Percentiles rank a stretch among this genome's conserved stretches.
phyloP scores from a whole-genome alignment of 176 grass and related monocot species.

The Bothriochloa decipiens region DNA sequence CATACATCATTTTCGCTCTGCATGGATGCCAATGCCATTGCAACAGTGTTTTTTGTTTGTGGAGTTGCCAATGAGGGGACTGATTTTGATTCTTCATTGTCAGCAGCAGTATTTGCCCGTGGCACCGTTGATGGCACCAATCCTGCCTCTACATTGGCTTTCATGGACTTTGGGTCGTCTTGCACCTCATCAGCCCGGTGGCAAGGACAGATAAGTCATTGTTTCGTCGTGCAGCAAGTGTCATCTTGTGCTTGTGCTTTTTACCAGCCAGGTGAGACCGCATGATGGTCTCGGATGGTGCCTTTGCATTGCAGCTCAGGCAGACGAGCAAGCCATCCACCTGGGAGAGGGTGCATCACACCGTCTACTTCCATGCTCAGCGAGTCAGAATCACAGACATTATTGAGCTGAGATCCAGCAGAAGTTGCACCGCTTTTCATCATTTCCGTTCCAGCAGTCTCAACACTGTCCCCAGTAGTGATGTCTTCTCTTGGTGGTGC shows the following conservation, averaged over 20 bases:
- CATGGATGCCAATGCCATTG: no score
- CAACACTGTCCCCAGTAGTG: background rate
- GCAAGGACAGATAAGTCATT: background rate
- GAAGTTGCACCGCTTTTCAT: background rate
- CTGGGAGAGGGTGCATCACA: background rate
- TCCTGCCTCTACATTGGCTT: background rate
- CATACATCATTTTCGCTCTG: no score
- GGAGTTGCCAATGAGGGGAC: background rate
- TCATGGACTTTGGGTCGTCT: background rate
- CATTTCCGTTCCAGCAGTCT: background rate
- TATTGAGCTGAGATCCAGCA: background rate
- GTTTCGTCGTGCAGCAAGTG: background rate
- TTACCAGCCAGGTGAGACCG: constrained; percentile 14
- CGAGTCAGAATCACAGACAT: background rate
- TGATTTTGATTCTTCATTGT: background rate
- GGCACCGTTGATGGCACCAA: background rate
- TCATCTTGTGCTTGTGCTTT: constrained; percentile 30
- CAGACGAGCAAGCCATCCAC: constrained; percentile 24
- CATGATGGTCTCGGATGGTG: constrained; percentile 23
- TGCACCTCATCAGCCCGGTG: background rate
- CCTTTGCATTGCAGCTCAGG: background rate
- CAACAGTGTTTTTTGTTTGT: background rate
- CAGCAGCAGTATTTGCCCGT: background rate
- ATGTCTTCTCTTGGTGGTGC: background rate
- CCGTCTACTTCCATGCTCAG: background rate